These are phyloP conservation scores for Fusarium begoniae DNA, from an alignment of 2,329 filamentous ascomycete genomes.

Conservation along the genomic window DNA sequence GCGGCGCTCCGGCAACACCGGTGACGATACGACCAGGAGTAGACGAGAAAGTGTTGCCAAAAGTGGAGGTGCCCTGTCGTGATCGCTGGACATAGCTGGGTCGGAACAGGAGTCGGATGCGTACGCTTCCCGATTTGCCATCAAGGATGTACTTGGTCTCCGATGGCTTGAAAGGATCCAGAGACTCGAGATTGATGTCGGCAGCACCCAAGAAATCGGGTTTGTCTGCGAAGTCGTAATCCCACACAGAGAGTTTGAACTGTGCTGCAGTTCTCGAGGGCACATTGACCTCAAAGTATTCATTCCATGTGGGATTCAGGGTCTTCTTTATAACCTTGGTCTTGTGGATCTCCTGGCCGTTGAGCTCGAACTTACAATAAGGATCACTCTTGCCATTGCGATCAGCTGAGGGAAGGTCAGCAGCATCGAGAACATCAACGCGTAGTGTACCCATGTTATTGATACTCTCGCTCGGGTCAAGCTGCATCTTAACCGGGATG, in stretches of 20 bases:
- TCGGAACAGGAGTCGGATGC: slow-evolving; percentile 88
- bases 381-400: slow-evolving; percentile 97
- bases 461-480: slow-evolving; percentile 95
- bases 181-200: slow-evolving; percentile 76
- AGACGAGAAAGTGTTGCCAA: slow-evolving; percentile 87
- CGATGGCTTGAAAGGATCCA: slow-evolving; percentile 86
- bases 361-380: slow-evolving; percentile 93
- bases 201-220: slow-evolving; percentile 88
- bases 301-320: slow-evolving; percentile 92
- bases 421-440: slow-evolving; percentile 89
- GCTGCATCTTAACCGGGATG: slow-evolving; percentile 90
- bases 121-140: slow-evolving; percentile 86
- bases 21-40: slow-evolving; percentile 88
- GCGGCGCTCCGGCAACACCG: slow-evolving; percentile 82
- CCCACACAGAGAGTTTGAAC: slow-evolving; percentile 85
- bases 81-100: slow-evolving; percentile 89
- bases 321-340: slow-evolving; percentile 98
- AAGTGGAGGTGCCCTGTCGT: slow-evolving; percentile 90
- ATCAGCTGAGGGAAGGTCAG: slow-evolving; percentile 90
- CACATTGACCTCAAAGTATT: slow-evolving; percentile 87
- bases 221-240: slow-evolving; percentile 97
- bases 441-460: slow-evolving; percentile 98
- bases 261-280: slow-evolving; percentile 86
- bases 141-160: slow-evolving; percentile 81
- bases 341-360: slow-evolving; percentile 91